phyloP scores from a whole-genome alignment of 495 filamentous ascomycete species.

The Hypoxylon subgilvum region DNA sequence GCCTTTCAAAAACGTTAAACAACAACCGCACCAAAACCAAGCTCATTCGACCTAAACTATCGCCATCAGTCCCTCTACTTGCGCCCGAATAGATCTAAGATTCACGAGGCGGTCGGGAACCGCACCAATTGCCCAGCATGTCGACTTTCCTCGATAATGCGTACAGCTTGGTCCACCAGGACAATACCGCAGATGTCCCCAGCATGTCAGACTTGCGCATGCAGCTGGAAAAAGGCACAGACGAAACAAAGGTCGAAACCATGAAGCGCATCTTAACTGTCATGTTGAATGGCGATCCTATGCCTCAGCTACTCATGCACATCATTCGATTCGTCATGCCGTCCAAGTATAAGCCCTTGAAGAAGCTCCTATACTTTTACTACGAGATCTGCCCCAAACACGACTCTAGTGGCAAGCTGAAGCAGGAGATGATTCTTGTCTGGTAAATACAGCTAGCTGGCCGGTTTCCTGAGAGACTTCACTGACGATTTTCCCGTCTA shows the following conservation, averaged over 20 bases:
- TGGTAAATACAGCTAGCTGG: conserved; percentile 67
- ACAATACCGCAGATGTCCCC: conserved; percentile 92
- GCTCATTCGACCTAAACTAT: background rate
- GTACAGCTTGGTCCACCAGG: conserved; percentile 93
- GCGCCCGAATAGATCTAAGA: conserved; percentile 8
- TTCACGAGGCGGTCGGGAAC: conserved; percentile 37
- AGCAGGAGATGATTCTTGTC: conserved; percentile 99
- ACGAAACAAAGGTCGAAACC: conserved; percentile 96
- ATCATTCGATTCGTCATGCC: conserved; percentile 99
- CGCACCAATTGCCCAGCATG: conserved; percentile 68
- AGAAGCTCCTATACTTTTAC: conserved; percentile 98
- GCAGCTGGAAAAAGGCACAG: conserved; percentile 95
- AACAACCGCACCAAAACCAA: conserved; percentile 1
- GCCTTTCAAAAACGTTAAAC: conserved; percentile 10
- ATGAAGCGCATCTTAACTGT: conserved; percentile 97
- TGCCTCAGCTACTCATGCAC: conserved; percentile 96
- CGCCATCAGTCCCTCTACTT: background rate
- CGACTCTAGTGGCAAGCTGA: conserved; percentile 87
- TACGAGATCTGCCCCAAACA: conserved; percentile 98
- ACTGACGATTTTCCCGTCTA: conserved; percentile 48
- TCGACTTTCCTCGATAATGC: conserved; percentile 90
- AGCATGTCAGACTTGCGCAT: conserved; percentile 87
- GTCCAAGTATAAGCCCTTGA: conserved; percentile 91
- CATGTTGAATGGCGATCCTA: conserved; percentile 97
- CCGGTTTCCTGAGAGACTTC: background rate